These are phyloP conservation scores for Pelargonium fulgidum DNA, from an alignment of 441 rosid genomes.

Conservation along the genomic window DNA sequence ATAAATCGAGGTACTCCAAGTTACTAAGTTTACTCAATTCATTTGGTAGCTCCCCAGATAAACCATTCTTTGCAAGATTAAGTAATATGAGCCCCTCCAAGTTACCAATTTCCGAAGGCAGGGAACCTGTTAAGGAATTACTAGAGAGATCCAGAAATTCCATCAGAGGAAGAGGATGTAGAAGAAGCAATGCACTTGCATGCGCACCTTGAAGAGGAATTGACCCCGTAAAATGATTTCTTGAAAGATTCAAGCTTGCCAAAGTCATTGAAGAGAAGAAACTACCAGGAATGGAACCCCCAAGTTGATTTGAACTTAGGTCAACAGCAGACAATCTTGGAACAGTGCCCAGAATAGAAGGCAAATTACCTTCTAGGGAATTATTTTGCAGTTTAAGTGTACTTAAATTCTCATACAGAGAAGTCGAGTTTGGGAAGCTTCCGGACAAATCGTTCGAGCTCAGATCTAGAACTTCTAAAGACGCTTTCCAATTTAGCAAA, in stretches of 20 bases:
- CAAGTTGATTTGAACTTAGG: slow-evolving; percentile 60
- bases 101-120: slow-evolving; percentile 62
- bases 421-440: slow-evolving; percentile 48
- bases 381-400: slow-evolving; percentile 56
- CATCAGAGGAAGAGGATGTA: slow-evolving; percentile 45
- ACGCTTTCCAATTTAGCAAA: slow-evolving; percentile 56
- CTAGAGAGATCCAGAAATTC: slow-evolving; percentile 84
- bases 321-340: slow-evolving; percentile 53
- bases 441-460: slow-evolving; percentile 80
- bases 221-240: slow-evolving; percentile 60
- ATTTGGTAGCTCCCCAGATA: slow-evolving; percentile 61
- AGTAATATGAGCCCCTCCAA: slow-evolving; percentile 52
- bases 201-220: slow-evolving; percentile 54
- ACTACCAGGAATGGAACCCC: slow-evolving; percentile 55
- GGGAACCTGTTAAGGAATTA: slow-evolving; percentile 56
- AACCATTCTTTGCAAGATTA: slow-evolving; percentile 56
- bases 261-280: slow-evolving; percentile 52
- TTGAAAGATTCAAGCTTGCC: slow-evolving; percentile 65
- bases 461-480: slow-evolving; percentile 65
- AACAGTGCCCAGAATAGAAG: slow-evolving; percentile 44
- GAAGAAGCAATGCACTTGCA: slow-evolving; percentile 47
- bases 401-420: slow-evolving; percentile 45
- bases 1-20: slow-evolving; percentile 76
- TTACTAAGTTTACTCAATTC: slow-evolving; percentile 62
- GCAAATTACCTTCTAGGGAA: slow-evolving; percentile 49